Base-by-base conservation (phyloP, 352 stramenopile genomes). In the Phytopythium litorale region DNA sequence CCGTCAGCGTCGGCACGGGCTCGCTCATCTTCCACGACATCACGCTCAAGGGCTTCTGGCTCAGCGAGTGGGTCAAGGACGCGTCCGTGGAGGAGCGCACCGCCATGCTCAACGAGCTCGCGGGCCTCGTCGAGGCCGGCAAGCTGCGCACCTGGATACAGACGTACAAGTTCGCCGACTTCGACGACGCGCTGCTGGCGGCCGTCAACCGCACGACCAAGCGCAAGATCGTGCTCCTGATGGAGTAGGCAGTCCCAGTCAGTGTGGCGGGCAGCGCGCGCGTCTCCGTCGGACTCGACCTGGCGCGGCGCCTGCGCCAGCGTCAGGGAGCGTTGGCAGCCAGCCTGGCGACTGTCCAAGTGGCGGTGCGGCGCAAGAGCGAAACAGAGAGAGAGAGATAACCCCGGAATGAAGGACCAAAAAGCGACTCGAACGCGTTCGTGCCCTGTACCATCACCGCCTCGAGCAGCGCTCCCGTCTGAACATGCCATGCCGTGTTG, bases 11-110 rank as follows among this genome's bases (percentile, higher is more conserved):
- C 30, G 80, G 82, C 68, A 91, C 84, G 46, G 76, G 74, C 43
- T 78, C 83, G 69, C 81, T 94, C 62, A 84, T 94, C 67, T 94
- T 94, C 77, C 72, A 94, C 71, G 82, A 92, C 73, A 96, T 97
- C 54, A 88, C 82, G 70, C 81, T 96, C 61, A 88, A 87, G 65
- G 89, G 77, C 58, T 94, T 93, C 60, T 97, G 89, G 78, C 77
- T 94, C 53, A 91, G 84, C 69, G 75, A 93, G 71, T 93, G 84
- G 84, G 75, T 85, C 64, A 84, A 91, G 74, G 61, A 88, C 54
- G 68, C 81, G 62, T 76, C 63, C 18, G 70, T 81, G 13, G 78
- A 88, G 61, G 69, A 93, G 70, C 84, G 84, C 58, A 55, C 68
- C 38, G 71, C 71, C 52, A 91, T 93, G 81, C 75, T 93, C 32